These are phyloP conservation scores for Orbilia brochopaga DNA, from an alignment of 2,329 filamentous ascomycete species.

Conservation along the genomic window DNA sequence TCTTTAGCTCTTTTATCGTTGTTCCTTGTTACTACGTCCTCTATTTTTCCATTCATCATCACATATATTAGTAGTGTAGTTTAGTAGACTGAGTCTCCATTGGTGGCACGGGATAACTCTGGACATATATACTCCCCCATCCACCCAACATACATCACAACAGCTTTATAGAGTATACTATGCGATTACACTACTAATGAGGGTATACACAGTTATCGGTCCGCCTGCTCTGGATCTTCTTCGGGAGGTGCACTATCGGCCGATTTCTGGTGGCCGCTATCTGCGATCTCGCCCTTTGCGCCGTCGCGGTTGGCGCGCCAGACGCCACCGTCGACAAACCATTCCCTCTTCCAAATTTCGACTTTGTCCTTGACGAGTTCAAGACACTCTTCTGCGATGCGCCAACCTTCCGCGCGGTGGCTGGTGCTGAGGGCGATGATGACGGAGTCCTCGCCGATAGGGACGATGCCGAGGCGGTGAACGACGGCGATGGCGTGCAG, in stretches of 20 bases:
- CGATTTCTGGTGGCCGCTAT: conserved; percentile 44
- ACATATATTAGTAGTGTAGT: conserved; percentile 10
- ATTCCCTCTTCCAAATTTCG: conserved; percentile 96
- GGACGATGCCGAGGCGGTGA: conserved; percentile 83
- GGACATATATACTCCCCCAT: too few species aligned
- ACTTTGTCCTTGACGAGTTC: conserved; percentile 83
- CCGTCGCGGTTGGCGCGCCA: conserved; percentile 90
- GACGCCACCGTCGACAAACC: conserved; percentile 76
- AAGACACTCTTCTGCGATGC: conserved; percentile 83
- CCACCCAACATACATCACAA: too few species aligned
- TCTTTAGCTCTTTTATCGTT: conserved; percentile 17
- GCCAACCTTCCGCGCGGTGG: conserved; percentile 85
- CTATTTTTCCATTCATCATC: not conserved
- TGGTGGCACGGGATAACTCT: too few species aligned
- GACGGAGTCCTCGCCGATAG: conserved; percentile 91
- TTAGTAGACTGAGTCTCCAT: not conserved
- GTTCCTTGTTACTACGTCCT: not conserved
- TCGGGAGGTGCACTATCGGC: conserved; percentile 19
- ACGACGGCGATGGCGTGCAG: conserved; percentile 78
- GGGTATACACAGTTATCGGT: conserved; percentile 8
- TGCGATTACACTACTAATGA: too few species aligned
- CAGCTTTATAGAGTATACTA: too few species aligned
- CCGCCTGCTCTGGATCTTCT: conserved; percentile 36
- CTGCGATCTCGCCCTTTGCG: conserved; percentile 62
- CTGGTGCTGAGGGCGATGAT: conserved; percentile 82